phyloP scores from a whole-genome alignment of 345 rosid genomes.

The Linum lewisii region DNA sequence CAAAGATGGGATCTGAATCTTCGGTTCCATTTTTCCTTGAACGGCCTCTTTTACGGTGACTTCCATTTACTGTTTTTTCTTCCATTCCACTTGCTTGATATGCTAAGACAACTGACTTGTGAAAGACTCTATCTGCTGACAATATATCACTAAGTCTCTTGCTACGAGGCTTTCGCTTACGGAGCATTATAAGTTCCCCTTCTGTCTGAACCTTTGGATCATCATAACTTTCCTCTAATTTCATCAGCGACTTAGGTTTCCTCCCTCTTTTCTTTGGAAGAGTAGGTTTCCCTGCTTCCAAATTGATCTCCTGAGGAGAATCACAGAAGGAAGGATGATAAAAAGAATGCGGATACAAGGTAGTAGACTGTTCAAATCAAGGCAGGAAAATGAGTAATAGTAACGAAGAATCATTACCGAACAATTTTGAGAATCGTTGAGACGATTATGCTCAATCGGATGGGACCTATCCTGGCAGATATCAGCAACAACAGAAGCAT shows the following conservation, averaged over 20 bases:
- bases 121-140: too few species aligned
- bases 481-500: conserved; percentile 43
- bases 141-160: too few species aligned
- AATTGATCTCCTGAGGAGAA: conserved; percentile 10
- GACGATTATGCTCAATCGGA: conserved; percentile 17
- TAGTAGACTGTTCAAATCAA: neutral
- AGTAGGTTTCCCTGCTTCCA: conserved; percentile 28
- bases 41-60: conserved; percentile 26
- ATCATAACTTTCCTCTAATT: conserved; percentile 57
- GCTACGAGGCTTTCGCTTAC: conserved; percentile 24
- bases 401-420: conserved; percentile 36
- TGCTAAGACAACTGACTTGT: neutral
- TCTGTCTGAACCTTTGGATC: conserved; percentile 32
- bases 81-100: conserved; percentile 6
- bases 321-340: conserved; percentile 2
- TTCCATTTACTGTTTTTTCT: conserved; percentile 1
- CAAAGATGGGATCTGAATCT: conserved; percentile 30
- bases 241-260: conserved; percentile 57
- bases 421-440: conserved; percentile 20
- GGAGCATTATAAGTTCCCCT: too few species aligned
- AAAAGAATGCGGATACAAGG: conserved; percentile 6
- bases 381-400: neutral
- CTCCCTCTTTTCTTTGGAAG: conserved; percentile 44
- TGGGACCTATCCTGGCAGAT: conserved; percentile 31
- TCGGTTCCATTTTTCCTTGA: conserved; percentile 21